Base-by-base conservation (phyloP, 805 yeast genomes). In the Sungouiella thailandica region DNA sequence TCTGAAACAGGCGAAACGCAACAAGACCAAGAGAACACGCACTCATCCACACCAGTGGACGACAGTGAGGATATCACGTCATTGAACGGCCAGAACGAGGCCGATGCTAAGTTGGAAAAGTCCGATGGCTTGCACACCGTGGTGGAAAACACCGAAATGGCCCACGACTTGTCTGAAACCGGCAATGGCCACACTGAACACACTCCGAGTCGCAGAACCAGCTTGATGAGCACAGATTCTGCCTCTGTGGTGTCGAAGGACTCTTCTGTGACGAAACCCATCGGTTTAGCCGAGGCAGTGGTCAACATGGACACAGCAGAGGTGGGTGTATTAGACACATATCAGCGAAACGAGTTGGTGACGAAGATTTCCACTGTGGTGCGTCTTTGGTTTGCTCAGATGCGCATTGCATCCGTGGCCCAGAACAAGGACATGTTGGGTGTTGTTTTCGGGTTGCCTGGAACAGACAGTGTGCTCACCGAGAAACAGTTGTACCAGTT, bases 341-440 rank as follows among this genome's bases (percentile, higher is more conserved):
- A 17, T 19, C 23, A 31, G 28, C 28, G 28, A 5, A 18, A 33
- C n/a, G 55, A 8, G 12, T 10, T 25, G 8, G 24, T 12, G 8
- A n/a, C 23, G 18, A 37, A 56, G 34, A 47, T 58, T 22, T 34
- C 56, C 6, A 32, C 33, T 12, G 44, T 55, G 6, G 39, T 60
- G 16, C 49, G 45, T 20, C 36, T 48, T 1, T 54, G 53, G 51
- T 60, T 54, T 34, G 35, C 39, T 16, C 34, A 36, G 20, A 28
- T 58, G 13, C 32, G 38, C 22, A 28, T 25, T 12, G 28, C 36
- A 17, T 28, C 44, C 27, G 18, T 29, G 12, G 14, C 17, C 4
- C 32, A 34, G 10, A 29, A 34, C 3, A 23, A 34, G 16, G 49
- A 51, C 24, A 26, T 48, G 3, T 26, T 45, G 3, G 32, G 48